These are phyloP conservation scores for Paraglomus brasilianum DNA, from an alignment of 192 early-diverging fungal genomes.

Conservation along the genomic window DNA sequence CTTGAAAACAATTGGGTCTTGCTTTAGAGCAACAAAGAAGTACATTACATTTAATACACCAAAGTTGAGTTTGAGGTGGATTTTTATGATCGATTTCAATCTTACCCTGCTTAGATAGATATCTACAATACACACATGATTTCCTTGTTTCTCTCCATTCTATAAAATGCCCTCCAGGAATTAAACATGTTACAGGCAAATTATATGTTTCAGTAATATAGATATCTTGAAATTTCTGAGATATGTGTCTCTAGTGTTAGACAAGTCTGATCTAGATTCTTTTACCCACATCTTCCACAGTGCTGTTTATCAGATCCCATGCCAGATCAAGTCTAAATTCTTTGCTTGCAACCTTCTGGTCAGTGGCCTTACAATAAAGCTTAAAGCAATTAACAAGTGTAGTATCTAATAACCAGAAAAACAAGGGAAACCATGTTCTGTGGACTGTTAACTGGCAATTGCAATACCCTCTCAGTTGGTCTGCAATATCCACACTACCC, in stretches of 20 bases:
- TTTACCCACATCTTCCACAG: too few relatives aligned
- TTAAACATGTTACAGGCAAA: neutral
- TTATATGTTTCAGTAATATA: constrained; percentile 12
- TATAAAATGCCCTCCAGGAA: neutral
- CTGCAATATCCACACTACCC: constrained; percentile 31
- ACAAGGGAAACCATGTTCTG: constrained; percentile 28
- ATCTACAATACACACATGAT: neutral
- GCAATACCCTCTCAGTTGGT: constrained; percentile 30
- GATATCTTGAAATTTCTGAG: neutral
- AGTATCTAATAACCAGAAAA: constrained; percentile 30
- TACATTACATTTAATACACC: constrained; percentile 1
- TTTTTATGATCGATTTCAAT: neutral
- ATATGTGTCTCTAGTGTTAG: neutral
- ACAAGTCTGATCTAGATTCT: neutral
- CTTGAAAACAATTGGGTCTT: constrained; percentile 5
- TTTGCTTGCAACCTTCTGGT: neutral
- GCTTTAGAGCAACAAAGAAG: neutral
- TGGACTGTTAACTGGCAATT: constrained; percentile 5
- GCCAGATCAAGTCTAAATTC: constrained; percentile 14
- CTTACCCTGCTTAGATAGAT: neutral
- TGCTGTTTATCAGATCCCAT: constrained; percentile 9
- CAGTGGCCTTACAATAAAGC: neutral
- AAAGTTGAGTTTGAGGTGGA: neutral
- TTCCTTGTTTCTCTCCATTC: neutral
- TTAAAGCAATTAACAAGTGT: constrained; percentile 23